Percentiles rank a stretch among this genome's conserved stretches.
These are phyloP conservation scores for Clitopilus hobsonii DNA, from an alignment of 768 basidiomycete species.

Conservation along the genomic window DNA sequence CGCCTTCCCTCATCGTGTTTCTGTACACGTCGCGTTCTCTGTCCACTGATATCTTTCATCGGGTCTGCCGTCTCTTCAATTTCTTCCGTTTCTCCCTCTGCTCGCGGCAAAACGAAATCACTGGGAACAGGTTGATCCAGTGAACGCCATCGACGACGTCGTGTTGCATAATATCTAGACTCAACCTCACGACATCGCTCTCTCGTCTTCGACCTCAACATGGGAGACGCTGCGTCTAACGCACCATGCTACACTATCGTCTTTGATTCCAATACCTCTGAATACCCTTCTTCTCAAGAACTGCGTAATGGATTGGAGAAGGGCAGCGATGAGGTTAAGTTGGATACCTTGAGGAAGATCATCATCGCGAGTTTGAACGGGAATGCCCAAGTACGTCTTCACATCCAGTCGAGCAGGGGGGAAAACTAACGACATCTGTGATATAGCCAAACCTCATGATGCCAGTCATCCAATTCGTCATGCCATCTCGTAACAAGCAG, in stretches of 20 bases:
- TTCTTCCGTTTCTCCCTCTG: neutral
- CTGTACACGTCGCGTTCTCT: neutral
- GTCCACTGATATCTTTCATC: neutral
- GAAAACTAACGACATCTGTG: neutral
- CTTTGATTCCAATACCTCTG: conserved; percentile 58
- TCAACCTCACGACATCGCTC: neutral
- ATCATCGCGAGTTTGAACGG: conserved; percentile 93
- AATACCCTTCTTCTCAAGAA: conserved; percentile 78
- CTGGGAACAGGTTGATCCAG: neutral
- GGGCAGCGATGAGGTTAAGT: conserved; percentile 93
- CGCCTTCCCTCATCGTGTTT: neutral
- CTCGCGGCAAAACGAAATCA: neutral
- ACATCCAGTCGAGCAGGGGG: neutral
- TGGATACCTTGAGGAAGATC: conserved; percentile 93
- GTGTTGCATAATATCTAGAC: neutral
- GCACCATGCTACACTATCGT: conserved; percentile 75
- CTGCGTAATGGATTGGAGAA: conserved; percentile 84
- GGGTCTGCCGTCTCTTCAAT: neutral
- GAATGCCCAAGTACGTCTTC: conserved; percentile 70
- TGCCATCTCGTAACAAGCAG: conserved; percentile 93
- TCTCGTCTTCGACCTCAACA: neutral
- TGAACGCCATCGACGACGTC: neutral
- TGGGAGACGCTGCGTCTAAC: conserved; percentile 33
- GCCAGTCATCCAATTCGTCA: conserved; percentile 97
- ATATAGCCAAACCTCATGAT: conserved; percentile 85